Percentiles rank a stretch among this genome's conserved stretches.
Conservation (phyloP, 345 rosid genomes). For the Populus tremula region DNA sequence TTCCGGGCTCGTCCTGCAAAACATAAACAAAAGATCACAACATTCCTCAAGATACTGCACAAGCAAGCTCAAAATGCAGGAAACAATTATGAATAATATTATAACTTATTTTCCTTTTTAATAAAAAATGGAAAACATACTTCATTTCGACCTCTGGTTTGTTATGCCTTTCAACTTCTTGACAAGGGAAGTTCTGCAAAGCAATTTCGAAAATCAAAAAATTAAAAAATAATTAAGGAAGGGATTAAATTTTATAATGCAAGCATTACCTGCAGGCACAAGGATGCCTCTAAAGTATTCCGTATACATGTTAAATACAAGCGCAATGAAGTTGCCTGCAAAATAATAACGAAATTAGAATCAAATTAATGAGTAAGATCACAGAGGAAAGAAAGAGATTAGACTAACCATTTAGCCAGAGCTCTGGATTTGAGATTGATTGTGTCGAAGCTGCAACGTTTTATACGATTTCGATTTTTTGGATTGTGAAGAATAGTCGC, state of each 20-base stretch:
- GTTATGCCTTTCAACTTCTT: slow-evolving; percentile 99
- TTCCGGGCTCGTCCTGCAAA: slow-evolving; percentile 90
- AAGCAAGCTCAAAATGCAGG: background rate
- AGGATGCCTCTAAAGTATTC: slow-evolving; percentile 88
- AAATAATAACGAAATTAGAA: background rate
- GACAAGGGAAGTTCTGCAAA: slow-evolving; percentile 95
- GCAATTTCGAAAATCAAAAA: background rate
- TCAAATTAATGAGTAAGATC: background rate
- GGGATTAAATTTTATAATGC: too few species aligned
- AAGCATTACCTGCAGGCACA: slow-evolving; percentile 79
- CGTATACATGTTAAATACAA: slow-evolving; percentile 79
- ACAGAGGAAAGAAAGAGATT: background rate
- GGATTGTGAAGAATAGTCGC: too few species aligned
- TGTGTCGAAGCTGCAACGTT: background rate
- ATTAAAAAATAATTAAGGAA: background rate
- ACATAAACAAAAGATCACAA: slow-evolving; percentile 12
- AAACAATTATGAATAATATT: too few species aligned
- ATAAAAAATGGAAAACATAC: slow-evolving; percentile 47
- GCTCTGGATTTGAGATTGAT: too few species aligned
- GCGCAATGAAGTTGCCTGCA: slow-evolving; percentile 67
- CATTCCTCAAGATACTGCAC: background rate
- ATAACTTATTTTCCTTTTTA: too few species aligned
- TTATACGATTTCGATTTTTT: background rate
- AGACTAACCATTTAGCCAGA: background rate
- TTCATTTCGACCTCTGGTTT: slow-evolving; percentile 98